Evolutionary conservation across 371 early-diverging fungal species (phyloP), one percentile per base, ranked within the genome.

Genomic region (Parasitella parasitica): DNA sequence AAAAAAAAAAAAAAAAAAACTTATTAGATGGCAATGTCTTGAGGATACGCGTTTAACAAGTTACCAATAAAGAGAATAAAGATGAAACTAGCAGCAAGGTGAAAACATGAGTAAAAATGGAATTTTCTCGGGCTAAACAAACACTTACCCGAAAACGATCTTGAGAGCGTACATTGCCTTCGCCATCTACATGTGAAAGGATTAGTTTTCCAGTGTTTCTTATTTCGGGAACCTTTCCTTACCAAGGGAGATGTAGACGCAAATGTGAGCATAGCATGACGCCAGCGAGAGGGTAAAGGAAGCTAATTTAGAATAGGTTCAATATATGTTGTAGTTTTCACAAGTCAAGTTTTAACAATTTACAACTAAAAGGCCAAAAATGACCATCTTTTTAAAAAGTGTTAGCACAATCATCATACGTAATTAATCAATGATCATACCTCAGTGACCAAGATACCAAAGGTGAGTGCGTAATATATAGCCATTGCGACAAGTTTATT

Each of bases 31-130:
- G n/a, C n/a, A n/a, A n/a, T n/a, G n/a, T n/a, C n/a, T n/a, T n/a
- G n/a, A n/a, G n/a, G n/a, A n/a, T 49, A 43, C 50, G 39, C 36
- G 15, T 46, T 49, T 35, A 34, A 50, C 20, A 48, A 12, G 30
- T 56, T 77, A 85, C 86, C 86, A 64, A 82, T 49, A 55, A 86
- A 85, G 30, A 86, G 70, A 37, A 85, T 73, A 43, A 82, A 80
- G 28, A 85, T 81, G 58, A 85, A 83, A 24, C 84, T 83, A 59
- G 7, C 30, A 26, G 24, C 41, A 24, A 28, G n/a, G 22, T 12
- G 28, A 39, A n/a, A n/a, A 18, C 52, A 52, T 30, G 9, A 30
- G 32, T n/a, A 4, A 16, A 16, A 34, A 4, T 52, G 18, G 0
- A 30, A 52, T 20, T 16, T 16, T 36, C 26, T 54, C 41, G 41